Base-by-base conservation (phyloP, 768 basidiomycete genomes). In the Collybia mongolica region DNA sequence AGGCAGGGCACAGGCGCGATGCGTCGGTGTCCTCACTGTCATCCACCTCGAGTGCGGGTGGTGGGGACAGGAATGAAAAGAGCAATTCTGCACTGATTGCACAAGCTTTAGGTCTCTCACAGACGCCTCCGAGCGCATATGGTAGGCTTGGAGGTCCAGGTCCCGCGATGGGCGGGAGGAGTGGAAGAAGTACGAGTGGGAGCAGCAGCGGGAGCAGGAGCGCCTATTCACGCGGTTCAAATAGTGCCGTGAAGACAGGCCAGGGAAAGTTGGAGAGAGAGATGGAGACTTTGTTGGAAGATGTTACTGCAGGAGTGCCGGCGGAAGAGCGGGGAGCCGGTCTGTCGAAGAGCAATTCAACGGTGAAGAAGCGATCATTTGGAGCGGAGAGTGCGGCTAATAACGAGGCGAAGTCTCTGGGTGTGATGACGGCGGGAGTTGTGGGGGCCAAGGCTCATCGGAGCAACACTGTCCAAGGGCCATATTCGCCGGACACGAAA, bases 401-500 rank as follows among this genome's bases (percentile, higher is more conserved):
- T 29, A 35, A 28, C 22, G 48, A 28, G 14, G 47, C 46, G 32
- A 54, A 48, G 24, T 42, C 58, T 17, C 48, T 60, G 19, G 60
- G 52, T 49, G 51, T 53, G 39, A 52, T 38, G 38, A 41, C 37
- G 4, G 53, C 39, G 48, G 43, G 38, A 35, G 24, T 26, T 9
- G 29, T 50, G 19, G 59, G 63, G 28, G 44, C 58, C 12, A 66
- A 66, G 43, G 58, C 71, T 4, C 69, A 72, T 46, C 63, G 80
- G 49, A 81, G 77, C 56, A 82, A 79, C 59, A 85, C 76, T 28
- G 79, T 80, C 32, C 76, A 74, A 41, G 74, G 68, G 1, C 65
- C 72, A 28, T 65, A 64, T 20, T 71, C 72, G 29, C 72, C 79
- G 2, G 80, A 80, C 15, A 58, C 61, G 23, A 72, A 73, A 53